Evolutionary conservation across 2,329 filamentous ascomycete genomes (phyloP), one percentile per base, ranked within the genome.

Genomic region (Didymella glomerata): DNA sequence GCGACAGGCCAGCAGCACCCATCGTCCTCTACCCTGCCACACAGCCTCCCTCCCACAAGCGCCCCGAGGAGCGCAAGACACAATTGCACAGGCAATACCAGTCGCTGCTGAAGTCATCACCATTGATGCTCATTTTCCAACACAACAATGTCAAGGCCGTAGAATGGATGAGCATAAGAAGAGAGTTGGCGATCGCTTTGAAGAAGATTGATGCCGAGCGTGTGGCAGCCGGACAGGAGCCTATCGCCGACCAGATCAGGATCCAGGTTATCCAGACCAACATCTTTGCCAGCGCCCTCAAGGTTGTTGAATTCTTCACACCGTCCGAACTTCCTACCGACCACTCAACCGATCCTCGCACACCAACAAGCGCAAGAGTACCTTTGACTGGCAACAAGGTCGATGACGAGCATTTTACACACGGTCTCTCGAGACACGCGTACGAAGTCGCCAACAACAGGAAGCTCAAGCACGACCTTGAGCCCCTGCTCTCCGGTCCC

Each of bases 71-170:
- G 71, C 90, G 94, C 76, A 97, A 98, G 81, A 90, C 93, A 16
- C 95, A 99, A 79, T 84, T 98, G 20, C 86, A 90, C 66, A 88
- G 93, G 57, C 88, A 90, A 69, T 97, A 97, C 80, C 92, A 93
- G 50, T 95, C 93, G 46, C 83, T 97, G 61, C 86, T 97, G 58
- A 91, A 91, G 60, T 92, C 92, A 22, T 90, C 91, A 11, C 93
- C 93, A 40, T 79, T 97, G 61, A 89, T 96, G 67, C 85, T 97
- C 59, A 84, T 97, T 71, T 96, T 97, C 83, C 89, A 91, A 75
- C 89, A 91, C 81, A 90, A 90, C 80, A 91, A 91, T 70, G 81
- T 92, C 58, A 87, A 86, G 71, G 89, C 92, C 3, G 82, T 86
- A 44, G 91, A 94, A 82, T 92, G 90, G 87, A 83, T 86, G 41